Conservation (phyloP, 2,329 filamentous ascomycete genomes). For the Xylaria sp. region DNA sequence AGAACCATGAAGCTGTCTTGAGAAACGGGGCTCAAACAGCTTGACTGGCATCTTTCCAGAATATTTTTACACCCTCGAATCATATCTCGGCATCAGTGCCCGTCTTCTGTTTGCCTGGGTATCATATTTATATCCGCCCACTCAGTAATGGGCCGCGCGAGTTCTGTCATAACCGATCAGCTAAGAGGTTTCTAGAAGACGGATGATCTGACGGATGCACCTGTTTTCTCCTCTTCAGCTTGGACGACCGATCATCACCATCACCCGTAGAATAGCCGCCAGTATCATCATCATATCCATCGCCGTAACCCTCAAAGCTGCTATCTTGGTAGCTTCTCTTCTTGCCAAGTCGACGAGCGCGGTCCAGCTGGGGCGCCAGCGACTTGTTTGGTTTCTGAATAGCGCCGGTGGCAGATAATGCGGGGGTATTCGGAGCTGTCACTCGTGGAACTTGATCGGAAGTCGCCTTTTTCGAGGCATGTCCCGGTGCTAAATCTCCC, state of each 20-base stretch:
- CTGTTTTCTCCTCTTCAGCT: constrained; percentile 74
- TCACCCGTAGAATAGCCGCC: constrained; percentile 78
- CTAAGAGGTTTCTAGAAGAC: constrained; percentile 48
- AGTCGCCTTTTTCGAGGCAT: constrained; percentile 53
- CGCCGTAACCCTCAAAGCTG: constrained; percentile 79
- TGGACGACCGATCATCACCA: constrained; percentile 67
- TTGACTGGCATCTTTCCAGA: constrained; percentile 26
- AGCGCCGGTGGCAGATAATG: constrained; percentile 51
- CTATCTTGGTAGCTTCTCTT: constrained; percentile 81
- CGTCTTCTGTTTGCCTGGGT: constrained; percentile 47
- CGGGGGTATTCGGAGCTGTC: constrained; percentile 65
- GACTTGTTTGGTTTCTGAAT: constrained; percentile 47
- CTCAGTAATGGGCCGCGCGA: constrained; percentile 56
- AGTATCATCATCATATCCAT: constrained; percentile 77
- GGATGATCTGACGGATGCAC: constrained; percentile 54
- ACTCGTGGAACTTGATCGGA: constrained; percentile 57
- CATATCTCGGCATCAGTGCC: constrained; percentile 28
- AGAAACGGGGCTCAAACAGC: constrained; percentile 15
- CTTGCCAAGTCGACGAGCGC: constrained; percentile 74
- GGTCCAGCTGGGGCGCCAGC: constrained; percentile 58
- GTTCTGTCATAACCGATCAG: constrained; percentile 60
- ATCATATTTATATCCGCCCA: constrained; percentile 65
- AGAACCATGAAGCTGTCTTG: constrained; percentile 27
- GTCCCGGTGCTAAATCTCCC: constrained; percentile 63
- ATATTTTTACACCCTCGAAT: constrained; percentile 41